phyloP scores from a whole-genome alignment of 257 asterid genomes.

The Solanum medicagineum region DNA sequence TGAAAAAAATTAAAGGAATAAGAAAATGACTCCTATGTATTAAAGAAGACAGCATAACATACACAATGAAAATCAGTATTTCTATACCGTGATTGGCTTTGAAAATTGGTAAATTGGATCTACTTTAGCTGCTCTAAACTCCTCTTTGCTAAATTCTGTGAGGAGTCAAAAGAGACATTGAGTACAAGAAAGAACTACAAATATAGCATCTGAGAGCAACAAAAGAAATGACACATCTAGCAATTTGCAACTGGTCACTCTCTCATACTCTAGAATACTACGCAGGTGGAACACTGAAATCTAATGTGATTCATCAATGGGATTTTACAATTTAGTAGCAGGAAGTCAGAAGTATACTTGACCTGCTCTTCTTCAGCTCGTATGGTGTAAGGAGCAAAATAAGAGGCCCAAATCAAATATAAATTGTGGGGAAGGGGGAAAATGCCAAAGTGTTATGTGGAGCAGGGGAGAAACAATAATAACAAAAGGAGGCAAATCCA shows the following conservation, averaged over 20 bases:
- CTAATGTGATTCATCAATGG: not conserved
- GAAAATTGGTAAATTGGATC: conserved; percentile 89
- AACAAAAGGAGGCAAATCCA: not conserved
- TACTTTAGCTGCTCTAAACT: conserved; percentile 55
- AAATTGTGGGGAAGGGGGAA: not conserved
- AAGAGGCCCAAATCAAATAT: not conserved
- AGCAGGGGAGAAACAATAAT: not conserved
- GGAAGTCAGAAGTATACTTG: not conserved
- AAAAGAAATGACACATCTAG: not conserved
- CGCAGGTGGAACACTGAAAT: not conserved
- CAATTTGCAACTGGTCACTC: not conserved
- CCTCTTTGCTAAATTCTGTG: conserved; percentile 75
- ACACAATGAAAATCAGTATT: conserved; percentile 1
- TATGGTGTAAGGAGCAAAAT: not conserved
- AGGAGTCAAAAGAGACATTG: not conserved
- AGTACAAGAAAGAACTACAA: not conserved
- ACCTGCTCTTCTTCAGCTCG: not conserved
- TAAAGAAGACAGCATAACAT: not conserved
- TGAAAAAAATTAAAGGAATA: not conserved
- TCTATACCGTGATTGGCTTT: conserved; percentile 64
- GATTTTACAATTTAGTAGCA: not conserved
- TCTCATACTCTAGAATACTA: not conserved
- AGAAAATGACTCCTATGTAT: not conserved
- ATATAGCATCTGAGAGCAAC: not conserved
- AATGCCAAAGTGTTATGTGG: not conserved